A percentile compares a stretch with the other conserved stretches of the same genome.
These are phyloP conservation scores for Lactarius sanguifluus DNA, from an alignment of 768 basidiomycete species.

Conservation along the genomic window DNA sequence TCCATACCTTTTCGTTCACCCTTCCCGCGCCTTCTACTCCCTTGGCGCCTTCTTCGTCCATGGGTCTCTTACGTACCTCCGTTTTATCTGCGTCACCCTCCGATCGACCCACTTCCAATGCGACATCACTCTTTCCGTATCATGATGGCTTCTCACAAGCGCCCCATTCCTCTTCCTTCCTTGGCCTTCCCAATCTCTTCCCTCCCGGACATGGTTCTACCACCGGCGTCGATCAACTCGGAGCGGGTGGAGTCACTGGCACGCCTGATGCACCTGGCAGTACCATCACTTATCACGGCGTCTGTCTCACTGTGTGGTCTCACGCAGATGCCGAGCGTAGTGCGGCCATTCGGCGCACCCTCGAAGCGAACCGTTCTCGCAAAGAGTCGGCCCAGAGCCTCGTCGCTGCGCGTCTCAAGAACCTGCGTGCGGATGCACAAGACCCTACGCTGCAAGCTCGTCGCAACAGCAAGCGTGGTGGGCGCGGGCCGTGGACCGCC, in stretches of 20 bases:
- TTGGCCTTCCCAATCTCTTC: conserved; percentile 72
- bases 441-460: conserved; percentile 63
- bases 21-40: conserved; percentile 76
- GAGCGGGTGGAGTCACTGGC: conserved; percentile 2
- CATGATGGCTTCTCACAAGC: conserved; percentile 69
- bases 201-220: conserved; percentile 35
- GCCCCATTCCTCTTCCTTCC: conserved; percentile 75
- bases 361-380: conserved; percentile 74
- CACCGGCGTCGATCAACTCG: conserved; percentile 29
- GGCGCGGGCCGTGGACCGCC: conserved; percentile 70
- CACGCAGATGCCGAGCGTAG: conserved; percentile 90
- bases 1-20: conserved; percentile 89
- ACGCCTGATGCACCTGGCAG: conserved; percentile 35
- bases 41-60: conserved; percentile 69
- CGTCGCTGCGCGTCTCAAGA: conserved; percentile 65
- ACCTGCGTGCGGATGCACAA: conserved; percentile 51
- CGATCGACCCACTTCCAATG: conserved; percentile 52
- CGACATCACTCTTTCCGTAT: conserved; percentile 74
- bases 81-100: conserved; percentile 57
- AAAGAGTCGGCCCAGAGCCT: conserved; percentile 79
- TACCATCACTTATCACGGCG: conserved; percentile 80
- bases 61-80: conserved; percentile 71
- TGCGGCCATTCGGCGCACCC: conserved; percentile 76
- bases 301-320: conserved; percentile 93
- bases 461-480: conserved; percentile 52